Evolutionary conservation across 768 basidiomycete species (phyloP).

Genomic region (Chalciporus pseudorubinellus): DNA sequence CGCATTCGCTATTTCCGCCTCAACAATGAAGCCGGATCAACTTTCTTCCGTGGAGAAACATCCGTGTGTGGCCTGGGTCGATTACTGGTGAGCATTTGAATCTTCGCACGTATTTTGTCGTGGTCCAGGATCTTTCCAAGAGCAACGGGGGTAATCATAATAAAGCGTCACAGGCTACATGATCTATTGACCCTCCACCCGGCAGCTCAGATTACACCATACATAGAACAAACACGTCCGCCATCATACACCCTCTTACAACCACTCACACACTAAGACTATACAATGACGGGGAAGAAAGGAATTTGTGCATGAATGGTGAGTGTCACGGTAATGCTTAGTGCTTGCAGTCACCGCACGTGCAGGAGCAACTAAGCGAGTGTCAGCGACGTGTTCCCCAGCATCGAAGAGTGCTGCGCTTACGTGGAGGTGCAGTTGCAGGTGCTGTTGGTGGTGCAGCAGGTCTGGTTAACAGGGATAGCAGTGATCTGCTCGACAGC

Average conservation of each 20-base stretch:
- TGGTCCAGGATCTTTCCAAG: no score
- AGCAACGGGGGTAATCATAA: no score
- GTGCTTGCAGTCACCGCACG: slow-evolving; percentile 21
- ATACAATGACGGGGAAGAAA: neutral
- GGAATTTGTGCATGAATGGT: neutral
- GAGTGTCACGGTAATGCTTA: neutral
- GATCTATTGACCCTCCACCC: no score
- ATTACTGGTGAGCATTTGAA: no score
- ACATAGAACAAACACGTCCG: neutral
- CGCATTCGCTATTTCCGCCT: no score
- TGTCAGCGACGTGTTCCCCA: neutral
- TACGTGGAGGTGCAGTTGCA: slow-evolving; percentile 17
- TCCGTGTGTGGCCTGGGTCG: no score
- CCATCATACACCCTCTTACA: neutral
- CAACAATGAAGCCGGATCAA: no score
- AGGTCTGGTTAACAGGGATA: slow-evolving; percentile 15
- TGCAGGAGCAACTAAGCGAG: slow-evolving; percentile 14
- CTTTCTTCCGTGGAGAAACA: no score
- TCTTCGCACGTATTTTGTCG: no score
- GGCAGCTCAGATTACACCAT: neutral
- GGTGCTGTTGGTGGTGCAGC: slow-evolving; percentile 7
- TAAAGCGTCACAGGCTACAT: no score
- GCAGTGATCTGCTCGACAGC: slow-evolving; percentile 5
- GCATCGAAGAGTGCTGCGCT: neutral
- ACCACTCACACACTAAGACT: neutral